Percentiles rank a stretch among this genome's conserved stretches.
Conservation (phyloP, 805 yeast species). For the Starmerella vaccinii region DNA sequence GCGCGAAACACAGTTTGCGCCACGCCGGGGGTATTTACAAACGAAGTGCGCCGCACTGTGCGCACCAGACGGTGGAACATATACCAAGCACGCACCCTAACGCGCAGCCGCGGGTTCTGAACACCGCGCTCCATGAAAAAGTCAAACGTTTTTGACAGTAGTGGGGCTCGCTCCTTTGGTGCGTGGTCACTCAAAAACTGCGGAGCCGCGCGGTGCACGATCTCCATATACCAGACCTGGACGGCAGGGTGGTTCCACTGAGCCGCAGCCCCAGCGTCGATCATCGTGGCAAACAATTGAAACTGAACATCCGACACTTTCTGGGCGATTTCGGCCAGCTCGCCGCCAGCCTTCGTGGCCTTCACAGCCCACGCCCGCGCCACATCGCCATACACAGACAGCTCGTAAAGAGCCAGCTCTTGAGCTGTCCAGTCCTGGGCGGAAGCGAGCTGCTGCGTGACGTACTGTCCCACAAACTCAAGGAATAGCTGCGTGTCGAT, state of each 20-base stretch:
- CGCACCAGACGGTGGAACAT: slow-evolving; percentile 74
- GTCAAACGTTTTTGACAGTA: slow-evolving; percentile 51
- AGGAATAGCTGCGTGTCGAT: slow-evolving; percentile 44
- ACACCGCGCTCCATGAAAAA: slow-evolving; percentile 77
- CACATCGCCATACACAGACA: slow-evolving; percentile 68
- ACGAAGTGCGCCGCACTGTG: slow-evolving; percentile 51
- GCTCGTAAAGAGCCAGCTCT: slow-evolving; percentile 79
- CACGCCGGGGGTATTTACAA: slow-evolving; percentile 35
- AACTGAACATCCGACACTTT: slow-evolving; percentile 13
- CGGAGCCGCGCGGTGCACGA: slow-evolving; percentile 66
- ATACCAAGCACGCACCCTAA: slow-evolving; percentile 82
- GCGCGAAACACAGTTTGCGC: slow-evolving; percentile 50
- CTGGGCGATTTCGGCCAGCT: slow-evolving; percentile 11
- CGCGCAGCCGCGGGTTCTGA: slow-evolving; percentile 61
- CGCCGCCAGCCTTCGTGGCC: slow-evolving; percentile 17
- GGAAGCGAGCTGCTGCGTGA: slow-evolving; percentile 7
- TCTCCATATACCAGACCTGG: slow-evolving; percentile 72
- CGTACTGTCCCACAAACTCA: slow-evolving; percentile 13
- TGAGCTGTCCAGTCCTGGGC: slow-evolving; percentile 57
- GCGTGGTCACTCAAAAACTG: slow-evolving; percentile 34
- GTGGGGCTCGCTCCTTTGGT: slow-evolving; percentile 25
- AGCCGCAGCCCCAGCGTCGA: slow-evolving; percentile 28
- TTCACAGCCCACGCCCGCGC: slow-evolving; percentile 20
- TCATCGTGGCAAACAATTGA: slow-evolving; percentile 35
- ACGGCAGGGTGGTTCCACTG: slow-evolving; percentile 54